phyloP scores from a whole-genome alignment of 306 rosid species.

The Myrica gale region DNA sequence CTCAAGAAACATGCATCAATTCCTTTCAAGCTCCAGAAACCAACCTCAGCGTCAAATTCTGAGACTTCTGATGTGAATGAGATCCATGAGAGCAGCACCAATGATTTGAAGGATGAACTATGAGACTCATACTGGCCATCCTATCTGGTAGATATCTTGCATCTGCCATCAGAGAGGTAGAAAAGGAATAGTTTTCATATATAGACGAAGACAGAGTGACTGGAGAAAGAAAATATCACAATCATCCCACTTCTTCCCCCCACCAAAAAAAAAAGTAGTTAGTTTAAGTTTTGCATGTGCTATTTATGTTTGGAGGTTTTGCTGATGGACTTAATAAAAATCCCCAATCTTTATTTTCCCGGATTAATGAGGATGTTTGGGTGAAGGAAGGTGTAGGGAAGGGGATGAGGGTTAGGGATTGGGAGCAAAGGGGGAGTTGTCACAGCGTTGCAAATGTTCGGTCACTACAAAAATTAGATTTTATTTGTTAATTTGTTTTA shows the following conservation, averaged over 20 bases:
- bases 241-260: not conserved
- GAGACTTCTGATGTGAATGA: slow-evolving; percentile 48
- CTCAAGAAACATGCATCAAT: slow-evolving; percentile 87
- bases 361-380: too few relatives aligned
- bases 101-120: slow-evolving; percentile 72
- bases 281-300: slow-evolving; percentile 14
- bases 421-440: too few relatives aligned
- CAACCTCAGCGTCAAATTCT: slow-evolving; percentile 49
- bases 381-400: too few relatives aligned
- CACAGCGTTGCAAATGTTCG: too few relatives aligned
- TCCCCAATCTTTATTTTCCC: not conserved
- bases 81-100: slow-evolving; percentile 42
- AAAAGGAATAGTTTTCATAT: slow-evolving; percentile 26
- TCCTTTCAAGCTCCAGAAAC: slow-evolving; percentile 96
- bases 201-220: slow-evolving; percentile 28
- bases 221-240: slow-evolving; percentile 19
- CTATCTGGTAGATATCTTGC: slow-evolving; percentile 12
- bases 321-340: slow-evolving; percentile 21
- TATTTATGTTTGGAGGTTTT: not conserved
- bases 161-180: slow-evolving; percentile 25
- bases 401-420: too few relatives aligned
- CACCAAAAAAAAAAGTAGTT: slow-evolving; percentile 13
- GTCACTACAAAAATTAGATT: too few relatives aligned
- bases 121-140: slow-evolving; percentile 32
- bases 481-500: too few relatives aligned